Evolutionary conservation across 1,284 basidiomycete genomes (phyloP).

Genomic region (Leccinum subfulvum): DNA sequence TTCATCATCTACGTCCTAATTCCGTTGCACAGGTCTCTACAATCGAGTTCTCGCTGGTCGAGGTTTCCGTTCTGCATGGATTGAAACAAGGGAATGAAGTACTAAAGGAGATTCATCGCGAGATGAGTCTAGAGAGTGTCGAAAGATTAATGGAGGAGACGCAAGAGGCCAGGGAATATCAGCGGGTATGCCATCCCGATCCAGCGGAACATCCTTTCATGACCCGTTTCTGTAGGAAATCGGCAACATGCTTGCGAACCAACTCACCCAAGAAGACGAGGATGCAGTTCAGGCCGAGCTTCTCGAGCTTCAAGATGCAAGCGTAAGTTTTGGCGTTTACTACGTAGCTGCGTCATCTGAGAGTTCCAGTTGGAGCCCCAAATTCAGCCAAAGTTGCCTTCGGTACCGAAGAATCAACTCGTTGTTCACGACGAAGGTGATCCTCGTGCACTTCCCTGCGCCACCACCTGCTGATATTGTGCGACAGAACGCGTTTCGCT

Average conservation of each 20-base stretch:
- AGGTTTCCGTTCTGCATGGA: constrained; percentile 90
- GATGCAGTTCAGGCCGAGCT: constrained; percentile 89
- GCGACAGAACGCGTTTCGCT: constrained; percentile 8
- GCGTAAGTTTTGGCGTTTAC: constrained; percentile 38
- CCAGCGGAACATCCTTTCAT: neutral
- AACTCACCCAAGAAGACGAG: constrained; percentile 87
- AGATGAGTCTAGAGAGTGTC: constrained; percentile 91
- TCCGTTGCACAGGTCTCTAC: constrained; percentile 70
- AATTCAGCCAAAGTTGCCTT: constrained; percentile 22
- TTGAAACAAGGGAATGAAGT: constrained; percentile 92
- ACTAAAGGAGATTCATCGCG: constrained; percentile 89
- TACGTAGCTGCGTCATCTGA: constrained; percentile 10
- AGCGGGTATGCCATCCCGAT: constrained; percentile 57
- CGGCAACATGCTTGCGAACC: constrained; percentile 81
- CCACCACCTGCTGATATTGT: constrained; percentile 5
- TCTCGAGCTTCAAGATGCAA: constrained; percentile 61
- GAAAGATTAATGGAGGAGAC: constrained; percentile 92
- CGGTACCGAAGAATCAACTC: constrained; percentile 46
- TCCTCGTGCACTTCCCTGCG: neutral
- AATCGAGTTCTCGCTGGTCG: constrained; percentile 95
- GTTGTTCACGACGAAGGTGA: constrained; percentile 31
- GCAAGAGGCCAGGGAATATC: constrained; percentile 88
- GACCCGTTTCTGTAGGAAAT: constrained; percentile 69
- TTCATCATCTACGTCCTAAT: neutral
- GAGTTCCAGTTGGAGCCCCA: constrained; percentile 13